Conservation (phyloP, 108 stramenopile genomes). For the Cafeteria roenbergensis region DNA sequence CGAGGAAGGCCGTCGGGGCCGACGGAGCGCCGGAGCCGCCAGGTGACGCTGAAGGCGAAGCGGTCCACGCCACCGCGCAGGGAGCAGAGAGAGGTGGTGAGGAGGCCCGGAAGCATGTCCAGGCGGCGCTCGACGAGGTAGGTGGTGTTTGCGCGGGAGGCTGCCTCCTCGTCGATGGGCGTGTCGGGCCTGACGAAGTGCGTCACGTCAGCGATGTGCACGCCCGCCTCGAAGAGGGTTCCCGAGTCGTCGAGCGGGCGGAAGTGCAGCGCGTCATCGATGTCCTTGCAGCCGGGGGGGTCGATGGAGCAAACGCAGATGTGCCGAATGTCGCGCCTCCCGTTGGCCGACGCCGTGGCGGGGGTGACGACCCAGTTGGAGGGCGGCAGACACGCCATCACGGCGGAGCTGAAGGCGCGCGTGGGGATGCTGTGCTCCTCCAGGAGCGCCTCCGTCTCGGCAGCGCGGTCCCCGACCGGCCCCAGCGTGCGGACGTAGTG, state of each 20-base stretch:
- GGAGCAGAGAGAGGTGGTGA: conserved; percentile 90
- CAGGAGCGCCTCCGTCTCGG: conserved; percentile 84
- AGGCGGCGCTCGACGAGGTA: conserved; percentile 90
- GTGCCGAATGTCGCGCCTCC: conserved; percentile 67
- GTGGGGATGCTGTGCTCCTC: conserved; percentile 84
- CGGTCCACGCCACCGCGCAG: conserved; percentile 80
- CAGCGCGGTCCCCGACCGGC: conserved; percentile 68
- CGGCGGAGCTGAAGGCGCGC: conserved; percentile 79
- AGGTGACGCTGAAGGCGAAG: conserved; percentile 70
- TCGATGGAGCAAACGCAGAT: conserved; percentile 85
- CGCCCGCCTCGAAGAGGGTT: conserved; percentile 83
- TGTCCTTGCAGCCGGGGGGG: conserved; percentile 98
- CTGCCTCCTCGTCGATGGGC: conserved; percentile 86
- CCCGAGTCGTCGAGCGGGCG: not conserved
- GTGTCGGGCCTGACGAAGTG: conserved; percentile 84
- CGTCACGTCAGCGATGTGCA: conserved; percentile 96
- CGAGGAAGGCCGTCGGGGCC: not conserved
- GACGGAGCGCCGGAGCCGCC: conserved; percentile 43
- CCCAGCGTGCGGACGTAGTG: conserved; percentile 82
- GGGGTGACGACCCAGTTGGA: conserved; percentile 55
- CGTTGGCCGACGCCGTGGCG: conserved; percentile 56
- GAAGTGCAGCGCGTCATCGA: conserved; percentile 89
- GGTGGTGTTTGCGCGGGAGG: conserved; percentile 83
- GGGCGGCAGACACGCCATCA: conserved; percentile 89
- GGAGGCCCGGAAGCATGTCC: conserved; percentile 86